A percentile compares a stretch with the other conserved stretches of the same genome.
phyloP scores from a whole-genome alignment of 208 protist genomes.

The Angomonas ambiguus region DNA sequence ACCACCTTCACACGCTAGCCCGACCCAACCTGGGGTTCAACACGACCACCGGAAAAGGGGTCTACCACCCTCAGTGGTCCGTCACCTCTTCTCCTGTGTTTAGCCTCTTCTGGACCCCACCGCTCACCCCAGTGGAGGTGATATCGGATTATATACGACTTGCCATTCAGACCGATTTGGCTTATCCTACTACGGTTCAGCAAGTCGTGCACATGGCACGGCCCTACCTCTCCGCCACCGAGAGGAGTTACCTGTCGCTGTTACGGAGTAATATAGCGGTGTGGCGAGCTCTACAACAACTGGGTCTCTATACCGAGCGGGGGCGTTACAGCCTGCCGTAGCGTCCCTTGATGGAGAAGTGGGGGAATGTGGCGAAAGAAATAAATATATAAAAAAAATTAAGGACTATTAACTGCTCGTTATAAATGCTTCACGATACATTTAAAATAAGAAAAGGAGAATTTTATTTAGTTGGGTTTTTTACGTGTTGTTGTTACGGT shows the following conservation, averaged over 20 bases:
- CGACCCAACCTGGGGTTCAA: neutral
- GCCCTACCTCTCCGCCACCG: conserved; percentile 56
- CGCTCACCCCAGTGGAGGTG: conserved; percentile 30
- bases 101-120: conserved; percentile 4
- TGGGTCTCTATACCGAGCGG: conserved; percentile 45
- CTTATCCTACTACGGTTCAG: conserved; percentile 54
- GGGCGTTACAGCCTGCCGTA: conserved; percentile 16
- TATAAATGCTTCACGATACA: neutral
- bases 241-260: conserved; percentile 58
- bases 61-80: neutral
- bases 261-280: conserved; percentile 58
- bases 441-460: conserved; percentile 6
- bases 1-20: neutral
- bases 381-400: neutral
- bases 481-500: no score
- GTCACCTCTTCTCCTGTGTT: neutral
- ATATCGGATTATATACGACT: conserved; percentile 78
- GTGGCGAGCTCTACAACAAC: conserved; percentile 32
- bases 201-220: conserved; percentile 73
- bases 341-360: no score
- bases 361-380: neutral
- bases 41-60: neutral
- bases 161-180: conserved; percentile 42
- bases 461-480: neutral
- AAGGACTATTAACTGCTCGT: no score